These are phyloP conservation scores for Mortierella sp. DNA, from an alignment of 371 early-diverging fungal genomes.

Conservation along the genomic window DNA sequence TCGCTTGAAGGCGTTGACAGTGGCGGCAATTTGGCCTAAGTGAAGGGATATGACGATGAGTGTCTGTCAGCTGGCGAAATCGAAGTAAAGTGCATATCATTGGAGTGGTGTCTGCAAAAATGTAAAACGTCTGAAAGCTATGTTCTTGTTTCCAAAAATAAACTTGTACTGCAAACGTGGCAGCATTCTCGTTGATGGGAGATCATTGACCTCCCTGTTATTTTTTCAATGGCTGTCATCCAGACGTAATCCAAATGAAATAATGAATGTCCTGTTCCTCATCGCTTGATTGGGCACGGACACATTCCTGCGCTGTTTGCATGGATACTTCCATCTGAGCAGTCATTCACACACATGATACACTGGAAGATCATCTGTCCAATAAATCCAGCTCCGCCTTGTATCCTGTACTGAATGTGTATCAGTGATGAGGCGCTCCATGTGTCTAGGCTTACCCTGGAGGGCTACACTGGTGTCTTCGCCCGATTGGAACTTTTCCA, in stretches of 20 bases:
- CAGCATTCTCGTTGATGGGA: background rate
- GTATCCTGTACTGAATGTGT: background rate
- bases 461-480: conserved; percentile 71
- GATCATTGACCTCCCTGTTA: background rate
- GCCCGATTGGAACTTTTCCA: conserved; percentile 69
- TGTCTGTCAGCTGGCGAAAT: background rate
- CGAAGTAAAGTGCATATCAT: background rate
- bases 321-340: background rate
- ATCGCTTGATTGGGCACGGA: background rate
- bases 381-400: background rate
- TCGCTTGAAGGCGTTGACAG: conserved; percentile 74
- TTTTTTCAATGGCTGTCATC: background rate
- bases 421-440: background rate
- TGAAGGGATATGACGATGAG: background rate
- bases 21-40: conserved; percentile 79
- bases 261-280: background rate
- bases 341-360: background rate
- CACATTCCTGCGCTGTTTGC: too few relatives aligned
- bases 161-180: conserved; percentile 10
- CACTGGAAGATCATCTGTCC: background rate
- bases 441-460: conserved; percentile 62
- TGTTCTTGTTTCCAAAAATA: conserved; percentile 15
- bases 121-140: background rate
- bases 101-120: background rate
- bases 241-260: background rate